These are phyloP conservation scores for Chenopodium berlandieri DNA, from an alignment of 148 eudicot species.

Conservation along the genomic window DNA sequence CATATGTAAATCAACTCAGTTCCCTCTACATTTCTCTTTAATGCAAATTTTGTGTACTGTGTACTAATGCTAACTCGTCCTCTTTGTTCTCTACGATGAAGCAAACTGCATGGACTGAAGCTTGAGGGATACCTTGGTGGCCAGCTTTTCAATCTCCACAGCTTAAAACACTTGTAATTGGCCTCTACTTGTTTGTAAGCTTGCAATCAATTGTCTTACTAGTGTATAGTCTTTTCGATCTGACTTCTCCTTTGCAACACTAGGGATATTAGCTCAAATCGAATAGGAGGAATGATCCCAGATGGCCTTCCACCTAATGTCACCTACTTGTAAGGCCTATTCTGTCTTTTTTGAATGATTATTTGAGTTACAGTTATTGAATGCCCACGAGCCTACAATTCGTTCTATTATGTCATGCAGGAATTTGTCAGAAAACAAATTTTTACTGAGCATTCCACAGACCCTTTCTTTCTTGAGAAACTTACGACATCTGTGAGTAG, in stretches of 20 bases:
- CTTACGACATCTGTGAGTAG: constrained; percentile 77
- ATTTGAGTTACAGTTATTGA: background rate
- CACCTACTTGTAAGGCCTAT: constrained; percentile 64
- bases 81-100: constrained; percentile 18
- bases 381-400: background rate
- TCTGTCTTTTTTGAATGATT: background rate
- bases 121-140: constrained; percentile 59
- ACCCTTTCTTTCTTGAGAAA: constrained; percentile 52
- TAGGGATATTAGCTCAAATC: constrained; percentile 78
- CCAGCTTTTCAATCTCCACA: constrained; percentile 54
- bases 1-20: constrained; percentile 44
- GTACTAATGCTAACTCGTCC: background rate
- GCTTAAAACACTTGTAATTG: constrained; percentile 65
- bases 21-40: background rate
- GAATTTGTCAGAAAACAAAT: constrained; percentile 70
- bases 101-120: constrained; percentile 62
- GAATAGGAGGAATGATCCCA: constrained; percentile 69
- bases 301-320: constrained; percentile 65
- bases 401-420: constrained; percentile 37
- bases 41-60: background rate
- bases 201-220: background rate
- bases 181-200: constrained; percentile 2
- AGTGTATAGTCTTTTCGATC: background rate
- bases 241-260: constrained; percentile 8
- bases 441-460: constrained; percentile 59